Base-by-base conservation (phyloP, 2,329 filamentous ascomycete species). In the Neurospora sp. region DNA sequence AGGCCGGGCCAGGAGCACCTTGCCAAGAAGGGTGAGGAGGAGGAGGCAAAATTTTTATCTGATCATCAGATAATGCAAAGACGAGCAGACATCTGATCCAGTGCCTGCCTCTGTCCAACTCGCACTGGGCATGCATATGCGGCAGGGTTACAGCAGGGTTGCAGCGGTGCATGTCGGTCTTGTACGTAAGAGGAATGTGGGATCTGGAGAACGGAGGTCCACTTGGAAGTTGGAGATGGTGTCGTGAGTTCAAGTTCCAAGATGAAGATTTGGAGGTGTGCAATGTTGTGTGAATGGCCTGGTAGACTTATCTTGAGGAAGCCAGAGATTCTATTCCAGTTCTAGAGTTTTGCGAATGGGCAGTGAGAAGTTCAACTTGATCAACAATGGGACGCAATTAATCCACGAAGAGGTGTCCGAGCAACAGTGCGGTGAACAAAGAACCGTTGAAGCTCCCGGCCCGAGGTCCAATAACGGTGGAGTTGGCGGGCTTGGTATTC, bases 1-100 rank as follows among this genome's bases (percentile, higher is more conserved):
- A 28, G 2, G 23, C 28, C 3, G 6, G 8, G 19, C 43, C 43
- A 52, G 41, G 40, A n/a, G 2, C 3, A 46, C 23, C 23, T 17
- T 46, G 43, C 43, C 46, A 33, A 33, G 33, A 36, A 36, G 33
- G 33, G 33, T 8, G n/a, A 43, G 41, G 41, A 46, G 5, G 39
- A 4, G 43, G 1, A 36, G 28, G 52, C 28, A 36, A 62, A 52
- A 0, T 66, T 66, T 71, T 79, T 78, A 79, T 79, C 78, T 76
- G 77, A 79, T 79, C 72, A 79, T 79, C 78, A 74, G 78, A 79
- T 79, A 78, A 77, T 62, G 67, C 66, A 66, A 36, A 4, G 33
- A 65, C 39, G 39, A 41, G 12, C 8, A 66, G 38, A 19, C 62
- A 43, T 62, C 8, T n/a, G 28, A 36, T 36, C 12, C 52, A 33